Evolutionary conservation across 305 asterid species (phyloP).

Genomic region (Fraxinus paxiana): DNA sequence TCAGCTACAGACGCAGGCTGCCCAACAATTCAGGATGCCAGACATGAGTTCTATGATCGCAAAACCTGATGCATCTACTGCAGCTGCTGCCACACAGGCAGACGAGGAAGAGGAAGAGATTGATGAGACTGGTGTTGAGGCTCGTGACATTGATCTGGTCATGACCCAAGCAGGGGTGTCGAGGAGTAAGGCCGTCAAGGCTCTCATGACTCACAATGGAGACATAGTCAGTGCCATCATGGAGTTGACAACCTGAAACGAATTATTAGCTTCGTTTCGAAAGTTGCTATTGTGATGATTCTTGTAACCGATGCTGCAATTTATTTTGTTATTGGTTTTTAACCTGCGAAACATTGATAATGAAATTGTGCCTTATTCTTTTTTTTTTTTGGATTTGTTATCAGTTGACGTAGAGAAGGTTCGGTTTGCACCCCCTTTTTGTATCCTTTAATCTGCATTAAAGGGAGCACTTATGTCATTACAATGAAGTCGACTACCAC

Average conservation of each 20-base stretch:
- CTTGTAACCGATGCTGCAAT: neutral
- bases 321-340: neutral
- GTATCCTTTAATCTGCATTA: neutral
- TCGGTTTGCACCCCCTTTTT: neutral
- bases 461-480: neutral
- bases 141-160: conserved; percentile 69
- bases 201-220: conserved; percentile 64
- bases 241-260: conserved; percentile 59
- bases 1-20: conserved; percentile 79
- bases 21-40: conserved; percentile 81
- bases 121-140: conserved; percentile 63
- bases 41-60: conserved; percentile 45
- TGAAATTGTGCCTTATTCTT: neutral
- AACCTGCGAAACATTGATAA: neutral
- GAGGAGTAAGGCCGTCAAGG: conserved; percentile 60
- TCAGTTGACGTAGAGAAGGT: neutral
- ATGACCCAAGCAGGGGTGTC: conserved; percentile 83
- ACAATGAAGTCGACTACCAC: neutral
- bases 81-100: conserved; percentile 27
- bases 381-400: neutral
- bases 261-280: neutral
- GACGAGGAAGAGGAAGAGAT: conserved; percentile 54
- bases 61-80: conserved; percentile 46
- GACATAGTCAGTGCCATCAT: conserved; percentile 80
- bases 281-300: neutral